Evolutionary conservation across 371 early-diverging fungal genomes (phyloP).

Genomic region (Mucor sp.): DNA sequence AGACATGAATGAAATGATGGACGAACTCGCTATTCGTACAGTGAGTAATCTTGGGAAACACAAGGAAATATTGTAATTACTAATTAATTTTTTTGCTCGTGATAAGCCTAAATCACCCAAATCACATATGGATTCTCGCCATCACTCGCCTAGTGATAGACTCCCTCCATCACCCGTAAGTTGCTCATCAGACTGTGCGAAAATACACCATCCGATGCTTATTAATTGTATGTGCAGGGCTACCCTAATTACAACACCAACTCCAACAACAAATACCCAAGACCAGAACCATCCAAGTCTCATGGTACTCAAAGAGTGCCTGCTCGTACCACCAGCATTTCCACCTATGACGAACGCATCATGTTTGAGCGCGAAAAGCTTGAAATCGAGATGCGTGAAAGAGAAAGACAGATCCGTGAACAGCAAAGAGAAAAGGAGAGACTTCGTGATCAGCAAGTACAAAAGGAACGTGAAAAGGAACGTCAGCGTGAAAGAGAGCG

Average conservation of each 20-base stretch:
- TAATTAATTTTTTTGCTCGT: background rate
- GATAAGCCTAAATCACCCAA: conserved; percentile 10
- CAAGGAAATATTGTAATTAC: background rate
- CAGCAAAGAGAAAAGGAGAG: conserved; percentile 22
- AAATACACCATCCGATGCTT: background rate
- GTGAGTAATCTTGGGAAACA: conserved; percentile 7
- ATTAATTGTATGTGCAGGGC: background rate
- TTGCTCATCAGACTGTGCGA: background rate
- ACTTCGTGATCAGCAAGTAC: conserved; percentile 19
- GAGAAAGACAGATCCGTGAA: conserved; percentile 28
- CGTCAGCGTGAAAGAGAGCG: conserved; percentile 24
- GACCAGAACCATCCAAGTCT: conserved; percentile 39
- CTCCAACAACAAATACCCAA: conserved; percentile 21
- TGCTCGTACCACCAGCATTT: conserved; percentile 29
- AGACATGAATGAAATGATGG: conserved; percentile 36
- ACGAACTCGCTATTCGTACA: conserved; percentile 28
- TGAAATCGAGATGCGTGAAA: conserved; percentile 30
- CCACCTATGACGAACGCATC: conserved; percentile 38
- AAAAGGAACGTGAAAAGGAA: conserved; percentile 17
- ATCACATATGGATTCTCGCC: conserved; percentile 22
- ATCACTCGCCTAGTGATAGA: conserved; percentile 5
- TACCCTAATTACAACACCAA: conserved; percentile 1
- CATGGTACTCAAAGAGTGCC: conserved; percentile 13
- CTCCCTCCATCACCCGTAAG: conserved; percentile 33
- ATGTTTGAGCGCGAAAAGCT: conserved; percentile 34